Conservation (phyloP, 768 basidiomycete species). For the Mycena rosella region DNA sequence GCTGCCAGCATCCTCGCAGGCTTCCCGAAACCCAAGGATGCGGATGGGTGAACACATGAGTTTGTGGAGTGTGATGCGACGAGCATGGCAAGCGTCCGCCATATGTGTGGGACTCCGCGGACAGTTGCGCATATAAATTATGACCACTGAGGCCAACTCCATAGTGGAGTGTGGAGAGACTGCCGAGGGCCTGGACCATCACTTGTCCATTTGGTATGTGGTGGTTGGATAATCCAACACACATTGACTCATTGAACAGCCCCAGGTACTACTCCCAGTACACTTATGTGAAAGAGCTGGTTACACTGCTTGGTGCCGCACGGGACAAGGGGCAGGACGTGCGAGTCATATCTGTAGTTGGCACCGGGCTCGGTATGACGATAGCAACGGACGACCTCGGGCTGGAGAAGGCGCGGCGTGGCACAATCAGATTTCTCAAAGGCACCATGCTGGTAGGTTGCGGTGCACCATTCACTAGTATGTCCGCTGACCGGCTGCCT, state of each 20-base stretch:
- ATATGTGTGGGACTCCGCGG: neutral
- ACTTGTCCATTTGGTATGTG: slow-evolving; percentile 36
- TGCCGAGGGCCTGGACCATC: slow-evolving; percentile 12
- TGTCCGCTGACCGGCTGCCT: neutral
- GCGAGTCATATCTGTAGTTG: slow-evolving; percentile 48
- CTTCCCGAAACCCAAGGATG: slow-evolving; percentile 41
- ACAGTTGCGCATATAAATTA: slow-evolving; percentile 46
- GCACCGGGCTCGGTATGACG: slow-evolving; percentile 38
- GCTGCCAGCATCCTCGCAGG: slow-evolving; percentile 45
- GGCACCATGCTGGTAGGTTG: slow-evolving; percentile 1
- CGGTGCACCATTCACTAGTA: neutral
- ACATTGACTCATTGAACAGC: too few species aligned
- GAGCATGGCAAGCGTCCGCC: slow-evolving; percentile 6
- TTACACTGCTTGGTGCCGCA: slow-evolving; percentile 42
- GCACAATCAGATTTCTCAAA: neutral
- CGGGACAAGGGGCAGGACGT: slow-evolving; percentile 43
- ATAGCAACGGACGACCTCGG: slow-evolving; percentile 47
- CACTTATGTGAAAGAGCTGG: slow-evolving; percentile 45
- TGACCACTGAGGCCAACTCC: slow-evolving; percentile 33
- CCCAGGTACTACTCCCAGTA: slow-evolving; percentile 34
- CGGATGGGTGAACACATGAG: slow-evolving; percentile 36
- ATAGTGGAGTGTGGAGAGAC: slow-evolving; percentile 29
- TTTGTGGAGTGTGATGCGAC: slow-evolving; percentile 50
- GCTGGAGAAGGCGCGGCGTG: slow-evolving; percentile 39
- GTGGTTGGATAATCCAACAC: slow-evolving; percentile 24